Percentiles rank a stretch among this genome's conserved stretches.
Conservation (phyloP, 257 asterid species). For the Jacaranda copaia region DNA sequence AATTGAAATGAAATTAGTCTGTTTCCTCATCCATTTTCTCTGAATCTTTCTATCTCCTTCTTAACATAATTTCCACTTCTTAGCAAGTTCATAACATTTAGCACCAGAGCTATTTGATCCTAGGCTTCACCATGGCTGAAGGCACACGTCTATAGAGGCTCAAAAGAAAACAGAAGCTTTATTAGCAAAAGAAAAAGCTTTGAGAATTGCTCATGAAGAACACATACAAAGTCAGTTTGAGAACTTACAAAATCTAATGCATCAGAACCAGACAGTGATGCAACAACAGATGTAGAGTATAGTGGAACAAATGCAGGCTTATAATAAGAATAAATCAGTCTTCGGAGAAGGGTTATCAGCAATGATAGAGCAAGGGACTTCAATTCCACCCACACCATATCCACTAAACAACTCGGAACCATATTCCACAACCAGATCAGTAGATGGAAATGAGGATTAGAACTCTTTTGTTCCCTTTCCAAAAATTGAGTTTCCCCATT, state of each 20-base stretch:
- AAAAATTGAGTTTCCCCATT: not conserved
- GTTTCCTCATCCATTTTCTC: too few relatives aligned
- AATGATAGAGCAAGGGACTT: not conserved
- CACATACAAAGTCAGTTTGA: not conserved
- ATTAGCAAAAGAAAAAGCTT: not conserved
- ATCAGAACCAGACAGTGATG: not conserved
- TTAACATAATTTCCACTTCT: too few relatives aligned
- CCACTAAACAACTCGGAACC: too few relatives aligned
- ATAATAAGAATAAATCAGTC: not conserved
- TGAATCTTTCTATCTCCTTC: too few relatives aligned
- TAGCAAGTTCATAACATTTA: too few relatives aligned
- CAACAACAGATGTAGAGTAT: not conserved
- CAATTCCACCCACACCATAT: not conserved
- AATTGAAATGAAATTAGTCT: too few relatives aligned
- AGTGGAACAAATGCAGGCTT: not conserved
- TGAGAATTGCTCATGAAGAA: not conserved
- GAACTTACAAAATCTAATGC: not conserved
- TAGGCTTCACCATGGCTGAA: not conserved
- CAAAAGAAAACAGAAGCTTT: not conserved
- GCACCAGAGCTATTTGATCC: too few relatives aligned
- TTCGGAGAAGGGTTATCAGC: not conserved
- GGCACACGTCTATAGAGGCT: not conserved
- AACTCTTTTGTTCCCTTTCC: not conserved
- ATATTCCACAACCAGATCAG: too few relatives aligned
- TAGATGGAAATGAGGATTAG: too few relatives aligned